phyloP scores from a whole-genome alignment of 495 filamentous ascomycete genomes.

The Trypethelium eluteriae region DNA sequence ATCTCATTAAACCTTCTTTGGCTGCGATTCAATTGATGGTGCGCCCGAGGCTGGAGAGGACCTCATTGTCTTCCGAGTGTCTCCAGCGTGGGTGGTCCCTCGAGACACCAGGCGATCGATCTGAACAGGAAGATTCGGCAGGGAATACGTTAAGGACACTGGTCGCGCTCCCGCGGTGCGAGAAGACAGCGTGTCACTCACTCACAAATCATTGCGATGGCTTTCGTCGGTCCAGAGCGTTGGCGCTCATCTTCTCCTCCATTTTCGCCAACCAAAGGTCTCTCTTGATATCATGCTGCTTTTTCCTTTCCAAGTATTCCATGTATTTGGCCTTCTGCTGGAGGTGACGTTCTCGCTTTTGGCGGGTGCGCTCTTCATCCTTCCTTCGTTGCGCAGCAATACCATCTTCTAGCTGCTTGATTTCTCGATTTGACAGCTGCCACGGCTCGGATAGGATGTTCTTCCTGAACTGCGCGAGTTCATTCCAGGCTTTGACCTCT shows the following conservation, averaged over 20 bases:
- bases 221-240: not conserved
- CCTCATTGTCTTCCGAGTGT: no score
- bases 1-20: no score
- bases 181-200: no score
- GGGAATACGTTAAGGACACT: no score
- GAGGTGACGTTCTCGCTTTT: not conserved
- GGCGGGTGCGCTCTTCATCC: not conserved
- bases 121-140: no score
- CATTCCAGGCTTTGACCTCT: conserved; percentile 71
- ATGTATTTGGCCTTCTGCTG: not conserved
- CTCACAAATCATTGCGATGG: not conserved
- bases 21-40: no score
- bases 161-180: no score
- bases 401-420: conserved; percentile 46
- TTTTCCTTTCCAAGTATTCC: not conserved
- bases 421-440: conserved; percentile 49
- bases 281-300: conserved; percentile 5
- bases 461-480: conserved; percentile 52
- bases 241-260: conserved; percentile 7
- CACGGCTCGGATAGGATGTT: conserved; percentile 63
- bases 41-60: no score
- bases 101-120: no score
- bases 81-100: no score
- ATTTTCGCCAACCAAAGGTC: conserved; percentile 5
- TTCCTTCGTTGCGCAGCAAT: conserved; percentile 34